Conservation (phyloP, 805 yeast species). For the Priceomyces melissophilus region DNA sequence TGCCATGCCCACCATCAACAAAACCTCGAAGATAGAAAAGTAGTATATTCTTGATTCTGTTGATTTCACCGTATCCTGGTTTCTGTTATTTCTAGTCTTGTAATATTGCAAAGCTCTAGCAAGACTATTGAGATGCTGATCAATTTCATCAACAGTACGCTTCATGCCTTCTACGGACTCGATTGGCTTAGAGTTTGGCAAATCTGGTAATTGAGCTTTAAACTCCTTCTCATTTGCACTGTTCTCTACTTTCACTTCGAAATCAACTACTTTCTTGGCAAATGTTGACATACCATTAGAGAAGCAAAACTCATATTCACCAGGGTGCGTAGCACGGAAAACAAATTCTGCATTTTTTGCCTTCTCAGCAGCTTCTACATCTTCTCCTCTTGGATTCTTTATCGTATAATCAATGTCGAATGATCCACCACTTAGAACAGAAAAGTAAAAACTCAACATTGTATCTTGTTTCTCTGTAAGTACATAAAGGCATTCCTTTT, state of each 20-base stretch:
- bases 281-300: constrained; percentile 75
- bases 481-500: constrained; percentile 66
- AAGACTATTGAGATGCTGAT: constrained; percentile 54
- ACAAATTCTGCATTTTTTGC: constrained; percentile 79
- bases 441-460: constrained; percentile 71
- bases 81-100: constrained; percentile 86
- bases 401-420: constrained; percentile 75
- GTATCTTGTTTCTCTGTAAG: constrained; percentile 59
- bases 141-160: constrained; percentile 55
- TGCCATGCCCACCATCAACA: constrained; percentile 74
- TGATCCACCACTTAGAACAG: constrained; percentile 77
- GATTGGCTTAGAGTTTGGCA: constrained; percentile 45
- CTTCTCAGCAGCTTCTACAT: constrained; percentile 52
- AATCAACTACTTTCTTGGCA: constrained; percentile 80
- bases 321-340: constrained; percentile 59
- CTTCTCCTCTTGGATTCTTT: constrained; percentile 53
- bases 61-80: constrained; percentile 80
- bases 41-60: constrained; percentile 77
- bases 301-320: constrained; percentile 89
- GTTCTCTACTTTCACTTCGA: constrained; percentile 62
- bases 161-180: constrained; percentile 54
- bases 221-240: constrained; percentile 35
- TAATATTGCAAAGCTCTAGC: constrained; percentile 70
- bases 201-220: constrained; percentile 60
- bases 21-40: constrained; percentile 68